Evolutionary conservation across 2,329 filamentous ascomycete species (phyloP).

Genomic region (Apiospora malaysiana): DNA sequence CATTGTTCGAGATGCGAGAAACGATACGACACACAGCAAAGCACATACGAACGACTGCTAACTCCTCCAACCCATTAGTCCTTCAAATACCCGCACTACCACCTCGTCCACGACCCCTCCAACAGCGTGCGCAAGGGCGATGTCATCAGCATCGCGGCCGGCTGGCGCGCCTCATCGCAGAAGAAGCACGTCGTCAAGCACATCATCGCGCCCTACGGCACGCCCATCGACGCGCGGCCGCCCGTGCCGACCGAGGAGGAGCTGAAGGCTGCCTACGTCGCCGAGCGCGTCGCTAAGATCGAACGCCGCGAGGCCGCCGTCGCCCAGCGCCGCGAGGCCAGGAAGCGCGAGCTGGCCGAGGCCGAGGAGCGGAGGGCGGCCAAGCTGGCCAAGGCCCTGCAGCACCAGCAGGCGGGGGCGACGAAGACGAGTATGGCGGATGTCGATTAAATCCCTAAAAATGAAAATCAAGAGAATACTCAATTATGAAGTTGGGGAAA

Average conservation of each 20-base stretch:
- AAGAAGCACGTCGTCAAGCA: constrained; percentile 77
- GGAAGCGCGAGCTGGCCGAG: constrained; percentile 22
- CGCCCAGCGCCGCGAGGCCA: constrained; percentile 28
- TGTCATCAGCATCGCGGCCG: constrained; percentile 72
- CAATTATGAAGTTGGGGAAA: neutral
- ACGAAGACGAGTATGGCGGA: constrained; percentile 17
- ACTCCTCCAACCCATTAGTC: constrained; percentile 48
- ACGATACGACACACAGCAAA: neutral
- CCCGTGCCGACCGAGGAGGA: constrained; percentile 70
- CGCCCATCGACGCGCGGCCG: constrained; percentile 67
- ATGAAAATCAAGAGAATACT: neutral
- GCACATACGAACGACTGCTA: constrained; percentile 12
- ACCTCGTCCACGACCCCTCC: constrained; percentile 80
- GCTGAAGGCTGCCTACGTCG: constrained; percentile 47
- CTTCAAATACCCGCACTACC: constrained; percentile 68
- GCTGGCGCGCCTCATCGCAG: constrained; percentile 67
- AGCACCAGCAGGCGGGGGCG: neutral
- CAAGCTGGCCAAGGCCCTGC: constrained; percentile 12
- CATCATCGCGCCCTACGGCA: constrained; percentile 74
- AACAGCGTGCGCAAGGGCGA: constrained; percentile 76
- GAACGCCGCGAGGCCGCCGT: constrained; percentile 27
- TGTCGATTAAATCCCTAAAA: constrained; percentile 16
- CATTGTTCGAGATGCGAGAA: neutral
- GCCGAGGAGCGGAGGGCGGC: constrained; percentile 17
- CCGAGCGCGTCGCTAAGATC: constrained; percentile 58